Evolutionary conservation across 768 basidiomycete genomes (phyloP).

Genomic region (Asterophora parasitica): DNA sequence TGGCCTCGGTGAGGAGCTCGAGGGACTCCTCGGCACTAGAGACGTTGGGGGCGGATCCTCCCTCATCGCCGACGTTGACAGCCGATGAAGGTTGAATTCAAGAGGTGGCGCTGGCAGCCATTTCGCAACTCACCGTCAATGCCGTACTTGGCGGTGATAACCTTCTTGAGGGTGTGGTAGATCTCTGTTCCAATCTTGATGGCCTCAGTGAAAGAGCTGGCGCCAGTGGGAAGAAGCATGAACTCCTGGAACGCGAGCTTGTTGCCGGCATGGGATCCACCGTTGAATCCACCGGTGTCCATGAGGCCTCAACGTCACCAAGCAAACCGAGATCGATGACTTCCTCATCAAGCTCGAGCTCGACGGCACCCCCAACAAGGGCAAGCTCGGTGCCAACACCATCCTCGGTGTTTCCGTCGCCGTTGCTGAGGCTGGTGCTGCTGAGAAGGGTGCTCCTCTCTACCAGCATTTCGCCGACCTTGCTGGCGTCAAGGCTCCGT

Average conservation of each 20-base stretch:
- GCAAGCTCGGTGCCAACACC: slow-evolving; percentile 98
- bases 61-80: slow-evolving; percentile 99
- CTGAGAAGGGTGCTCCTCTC: slow-evolving; percentile 90
- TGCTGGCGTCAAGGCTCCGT: slow-evolving; percentile 92
- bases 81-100: slow-evolving; percentile 41
- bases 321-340: slow-evolving; percentile 98
- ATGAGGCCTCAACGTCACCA: slow-evolving; percentile 92
- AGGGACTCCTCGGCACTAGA: slow-evolving; percentile 95
- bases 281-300: too few species aligned
- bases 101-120: slow-evolving; percentile 13
- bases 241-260: slow-evolving; percentile 99
- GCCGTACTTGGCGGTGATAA: slow-evolving; percentile 98
- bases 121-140: slow-evolving; percentile 70
- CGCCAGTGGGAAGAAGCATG: slow-evolving; percentile 97
- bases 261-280: slow-evolving; percentile 99
- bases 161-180: slow-evolving; percentile 97
- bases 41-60: slow-evolving; percentile 98
- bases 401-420: slow-evolving; percentile 99
- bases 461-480: slow-evolving; percentile 97
- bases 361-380: slow-evolving; percentile 98
- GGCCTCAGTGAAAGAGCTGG: slow-evolving; percentile 87
- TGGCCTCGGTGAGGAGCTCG: slow-evolving; percentile 92
- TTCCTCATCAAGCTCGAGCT: slow-evolving; percentile 98
- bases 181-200: slow-evolving; percentile 99
- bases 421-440: slow-evolving; percentile 88